Conservation (phyloP, 2,329 filamentous ascomycete genomes). For the Aspergillus pseudotamarii region DNA sequence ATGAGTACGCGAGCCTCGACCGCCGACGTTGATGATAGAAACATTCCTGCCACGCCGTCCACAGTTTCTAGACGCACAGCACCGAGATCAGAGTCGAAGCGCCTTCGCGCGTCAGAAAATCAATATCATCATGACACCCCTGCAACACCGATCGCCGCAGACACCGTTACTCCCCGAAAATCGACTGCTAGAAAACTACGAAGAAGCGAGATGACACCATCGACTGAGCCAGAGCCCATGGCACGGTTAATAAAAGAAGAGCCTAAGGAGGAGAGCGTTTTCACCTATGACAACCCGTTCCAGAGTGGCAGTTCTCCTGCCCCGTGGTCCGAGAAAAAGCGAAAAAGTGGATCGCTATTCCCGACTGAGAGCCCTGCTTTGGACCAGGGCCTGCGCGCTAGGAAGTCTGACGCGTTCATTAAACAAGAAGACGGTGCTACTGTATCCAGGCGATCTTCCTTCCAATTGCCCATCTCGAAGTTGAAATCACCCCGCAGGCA, state of each 20-base stretch:
- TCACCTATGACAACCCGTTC: constrained; percentile 90
- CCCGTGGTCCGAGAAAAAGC: constrained; percentile 42
- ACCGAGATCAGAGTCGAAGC: constrained; percentile 39
- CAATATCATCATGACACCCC: constrained; percentile 35
- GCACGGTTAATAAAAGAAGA: constrained; percentile 48
- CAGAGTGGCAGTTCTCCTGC: constrained; percentile 79
- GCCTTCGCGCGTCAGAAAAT: constrained; percentile 33
- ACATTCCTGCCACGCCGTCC: constrained; percentile 30
- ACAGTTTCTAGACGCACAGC: constrained; percentile 34
- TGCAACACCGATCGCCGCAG: constrained; percentile 41
- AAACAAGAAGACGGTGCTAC: constrained; percentile 56
- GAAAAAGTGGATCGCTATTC: constrained; percentile 54
- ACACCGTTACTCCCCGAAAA: constrained; percentile 37
- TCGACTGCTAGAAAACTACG: constrained; percentile 56
- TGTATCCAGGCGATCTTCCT: constrained; percentile 59
- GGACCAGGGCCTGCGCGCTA: constrained; percentile 31
- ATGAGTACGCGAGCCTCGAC: constrained; percentile 51
- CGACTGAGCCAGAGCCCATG: constrained; percentile 39
- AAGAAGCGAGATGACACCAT: constrained; percentile 49
- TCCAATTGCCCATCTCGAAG: constrained; percentile 56
- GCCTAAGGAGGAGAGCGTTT: constrained; percentile 63
- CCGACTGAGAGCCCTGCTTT: constrained; percentile 32
- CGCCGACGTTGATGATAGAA: constrained; percentile 38
- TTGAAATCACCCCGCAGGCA: constrained; percentile 36
- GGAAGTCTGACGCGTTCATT: constrained; percentile 40